Base-by-base conservation (phyloP, 2,329 filamentous ascomycete species). In the Cryphonectria radicalis region DNA sequence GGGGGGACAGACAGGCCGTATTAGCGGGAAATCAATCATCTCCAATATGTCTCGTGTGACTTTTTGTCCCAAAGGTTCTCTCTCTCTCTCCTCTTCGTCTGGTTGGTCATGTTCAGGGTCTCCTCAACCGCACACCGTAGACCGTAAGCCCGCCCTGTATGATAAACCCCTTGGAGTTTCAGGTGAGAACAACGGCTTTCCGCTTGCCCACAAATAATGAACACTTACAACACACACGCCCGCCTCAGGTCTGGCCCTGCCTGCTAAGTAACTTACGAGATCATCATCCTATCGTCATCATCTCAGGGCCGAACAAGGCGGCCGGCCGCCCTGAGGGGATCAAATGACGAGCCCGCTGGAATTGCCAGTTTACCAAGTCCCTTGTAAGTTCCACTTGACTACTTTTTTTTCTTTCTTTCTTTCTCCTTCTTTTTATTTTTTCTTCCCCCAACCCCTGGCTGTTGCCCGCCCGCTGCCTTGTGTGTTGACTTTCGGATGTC, bases 151-250 rank as follows among this genome's bases (percentile, higher is more conserved):
- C 35, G 22, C 22, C 55, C 57, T 25, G 46, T 50, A 60, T 14
- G 35, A 60, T 35, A 7, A 53, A 17, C 25, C 46, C 46, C 65
- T 46, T 66, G 42, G 13, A 25, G 66, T 67, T 67, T 67, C 66
- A 67, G 66, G 66, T 67, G 66, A 62, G 66, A 63, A 68, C 66
- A 62, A 35, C 22, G 40, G 32, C 17, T 62, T n/a, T 11, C 14
- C 60, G 5, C 28, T 6, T 11, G 10, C 17, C 13, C 25, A 68
- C 25, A 50, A 35, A 35, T 10, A 42, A 60, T 50, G 7, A 50
- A 50, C 6, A 50, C 22, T n/a, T 22, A 50, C 46, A 50, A 50
- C 46, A 50, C 46, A 50, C 46, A 50, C 19, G 55, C 40, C 62
- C 7, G 55, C 55, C 37, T 68, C 66, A 50, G 66, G 66, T 63